Base-by-base conservation (phyloP, 2,329 filamentous ascomycete species). In the Phaeoacremonium minimum region DNA sequence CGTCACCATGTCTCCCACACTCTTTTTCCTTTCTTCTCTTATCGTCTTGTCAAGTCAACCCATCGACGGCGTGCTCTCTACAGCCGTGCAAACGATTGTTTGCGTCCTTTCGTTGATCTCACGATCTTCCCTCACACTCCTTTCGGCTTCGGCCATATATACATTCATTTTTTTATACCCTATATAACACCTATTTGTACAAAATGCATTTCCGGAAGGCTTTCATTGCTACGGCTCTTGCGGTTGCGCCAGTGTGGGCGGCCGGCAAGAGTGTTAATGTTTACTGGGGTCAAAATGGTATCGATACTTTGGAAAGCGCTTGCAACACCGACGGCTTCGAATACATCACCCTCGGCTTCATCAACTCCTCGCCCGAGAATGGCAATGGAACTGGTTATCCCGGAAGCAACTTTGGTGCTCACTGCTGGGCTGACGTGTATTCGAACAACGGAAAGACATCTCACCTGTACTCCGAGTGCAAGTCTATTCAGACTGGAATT, bases 301-400 rank as follows among this genome's bases (percentile, higher is more conserved):
- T 7, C 6, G 30, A 39, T 18, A 37, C 47, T 7, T 50, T 61
- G 15, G 30, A 42, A n/a, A 39, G 38, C 5, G 49, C 51, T 40
- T 67, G 63, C 44, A 46, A 53, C 17, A 48, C 46, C n/a, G 49
- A 50, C 13, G 51, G 45, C 26, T 53, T 67, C 36, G 63, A 67
- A 40, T 63, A 57, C 32, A 51, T 67, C 32, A 66, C 63, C 6
- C 48, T 67, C 15, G 57, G 51, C 30, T 66, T 66, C 38, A 46
- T 66, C 43, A 60, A 62, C 48, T 47, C 50, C 33, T 60, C 61
- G 4, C 63, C 63, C 15, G 60, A 64, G 42, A 48, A 63, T 28
- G 59, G 57, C 29, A 45, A 50, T 5, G 44, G 45, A 3, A 49
- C 51, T 4, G 46, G 45, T 31, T 61, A 59, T 28, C 56, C 63